These are phyloP conservation scores for Pichia sp. DNA, from an alignment of 1,139 yeast species.

Conservation along the genomic window DNA sequence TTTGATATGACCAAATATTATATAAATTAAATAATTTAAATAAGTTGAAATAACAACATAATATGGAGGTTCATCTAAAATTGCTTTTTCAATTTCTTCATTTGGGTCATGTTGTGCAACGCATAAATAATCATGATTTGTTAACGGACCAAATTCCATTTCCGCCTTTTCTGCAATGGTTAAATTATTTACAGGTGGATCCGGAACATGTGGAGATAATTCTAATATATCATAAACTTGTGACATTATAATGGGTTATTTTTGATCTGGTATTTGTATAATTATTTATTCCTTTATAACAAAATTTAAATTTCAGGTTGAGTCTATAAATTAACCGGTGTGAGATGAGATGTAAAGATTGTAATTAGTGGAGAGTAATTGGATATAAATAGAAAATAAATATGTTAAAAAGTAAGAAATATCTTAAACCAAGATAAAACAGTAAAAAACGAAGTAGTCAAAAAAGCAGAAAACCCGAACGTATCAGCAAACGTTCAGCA, in stretches of 20 bases:
- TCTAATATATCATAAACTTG: conserved; percentile 9
- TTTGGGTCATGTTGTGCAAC: conserved; percentile 49
- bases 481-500: background rate
- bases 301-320: background rate
- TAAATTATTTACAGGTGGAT: conserved; percentile 42
- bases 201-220: conserved; percentile 32
- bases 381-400: background rate
- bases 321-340: background rate
- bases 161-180: conserved; percentile 50
- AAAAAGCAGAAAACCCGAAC: background rate
- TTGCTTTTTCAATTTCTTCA: conserved; percentile 50
- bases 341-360: background rate
- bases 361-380: background rate
- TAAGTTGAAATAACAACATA: conserved; percentile 75
- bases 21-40: conserved; percentile 72
- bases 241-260: background rate
- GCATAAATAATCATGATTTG: conserved; percentile 51
- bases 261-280: background rate
- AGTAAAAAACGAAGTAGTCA: background rate
- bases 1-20: conserved; percentile 81
- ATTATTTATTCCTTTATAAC: background rate
- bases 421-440: background rate
- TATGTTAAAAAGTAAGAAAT: background rate
- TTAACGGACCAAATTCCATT: conserved; percentile 57
- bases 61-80: conserved; percentile 83